These are phyloP conservation scores for Dryas octopetala DNA, from an alignment of 306 rosid species.

Conservation along the genomic window DNA sequence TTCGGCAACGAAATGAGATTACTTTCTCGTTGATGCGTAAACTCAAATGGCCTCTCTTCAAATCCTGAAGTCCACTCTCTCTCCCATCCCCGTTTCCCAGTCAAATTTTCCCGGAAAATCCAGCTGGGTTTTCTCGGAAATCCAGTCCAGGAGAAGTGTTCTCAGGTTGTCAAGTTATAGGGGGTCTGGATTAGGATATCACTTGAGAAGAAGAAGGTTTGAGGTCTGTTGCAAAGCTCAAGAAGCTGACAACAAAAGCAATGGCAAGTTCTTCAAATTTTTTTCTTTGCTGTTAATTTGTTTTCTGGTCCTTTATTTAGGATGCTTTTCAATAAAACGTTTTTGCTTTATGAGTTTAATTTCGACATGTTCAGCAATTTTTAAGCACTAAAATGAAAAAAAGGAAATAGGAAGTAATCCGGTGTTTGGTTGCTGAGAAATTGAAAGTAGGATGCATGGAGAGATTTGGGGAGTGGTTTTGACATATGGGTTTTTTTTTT, in stretches of 20 bases:
- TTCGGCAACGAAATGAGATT: constrained; percentile 30
- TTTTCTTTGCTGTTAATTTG: not conserved
- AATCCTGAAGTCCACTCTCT: constrained; percentile 49
- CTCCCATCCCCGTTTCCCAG: constrained; percentile 56
- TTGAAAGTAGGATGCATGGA: not conserved
- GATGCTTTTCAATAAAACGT: not conserved
- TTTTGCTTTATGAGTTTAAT: constrained; percentile 7
- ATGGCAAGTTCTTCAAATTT: constrained; percentile 51
- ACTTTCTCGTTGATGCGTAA: constrained; percentile 20
- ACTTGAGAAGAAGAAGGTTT: constrained; percentile 30
- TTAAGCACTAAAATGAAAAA: not conserved
- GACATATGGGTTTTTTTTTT: not conserved
- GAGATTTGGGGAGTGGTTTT: not conserved
- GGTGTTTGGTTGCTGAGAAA: constrained; percentile 8
- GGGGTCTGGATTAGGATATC: constrained; percentile 23
- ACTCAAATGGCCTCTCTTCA: constrained; percentile 63
- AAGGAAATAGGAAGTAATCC: not conserved
- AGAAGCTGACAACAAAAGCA: constrained; percentile 57
- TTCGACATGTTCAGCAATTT: not conserved
- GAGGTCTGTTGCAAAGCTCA: constrained; percentile 58
- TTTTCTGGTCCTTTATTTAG: not conserved
- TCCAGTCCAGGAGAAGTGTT: constrained; percentile 38
- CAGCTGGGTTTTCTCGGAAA: constrained; percentile 32
- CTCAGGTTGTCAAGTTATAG: constrained; percentile 32
- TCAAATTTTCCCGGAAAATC: constrained; percentile 47